Evolutionary conservation across 768 basidiomycete species (phyloP).

Genomic region (Naganishia kalamii): DNA sequence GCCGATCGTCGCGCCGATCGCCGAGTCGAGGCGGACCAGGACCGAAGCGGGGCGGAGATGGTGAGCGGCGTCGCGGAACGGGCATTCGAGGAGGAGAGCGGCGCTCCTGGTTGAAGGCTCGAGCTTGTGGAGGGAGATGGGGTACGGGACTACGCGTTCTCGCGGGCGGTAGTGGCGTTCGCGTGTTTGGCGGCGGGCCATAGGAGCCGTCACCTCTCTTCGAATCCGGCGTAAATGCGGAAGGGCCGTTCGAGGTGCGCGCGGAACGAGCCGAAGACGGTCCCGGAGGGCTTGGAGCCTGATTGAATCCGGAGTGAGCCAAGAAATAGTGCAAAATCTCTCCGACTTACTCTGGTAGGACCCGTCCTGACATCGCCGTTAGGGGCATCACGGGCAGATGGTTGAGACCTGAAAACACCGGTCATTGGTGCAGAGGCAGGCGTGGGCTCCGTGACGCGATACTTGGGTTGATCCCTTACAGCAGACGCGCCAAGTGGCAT

Average conservation of each 20-base stretch:
- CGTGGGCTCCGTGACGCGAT: background rate
- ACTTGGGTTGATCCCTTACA: background rate
- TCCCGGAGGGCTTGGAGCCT: background rate
- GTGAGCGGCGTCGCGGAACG: slow-evolving; percentile 3
- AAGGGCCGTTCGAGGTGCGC: background rate
- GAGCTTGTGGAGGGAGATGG: background rate
- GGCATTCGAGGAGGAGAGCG: background rate
- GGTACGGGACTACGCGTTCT: background rate
- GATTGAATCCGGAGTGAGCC: background rate
- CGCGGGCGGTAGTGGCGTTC: background rate
- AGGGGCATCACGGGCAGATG: background rate
- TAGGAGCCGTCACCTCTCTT: background rate
- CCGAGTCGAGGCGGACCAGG: background rate
- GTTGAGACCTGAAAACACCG: background rate
- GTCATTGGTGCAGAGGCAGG: background rate
- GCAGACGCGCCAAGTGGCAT: too few species aligned
- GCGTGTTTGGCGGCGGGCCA: background rate
- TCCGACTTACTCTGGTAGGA: background rate
- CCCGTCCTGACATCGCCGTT: slow-evolving; percentile 5
- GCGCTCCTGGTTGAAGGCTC: background rate
- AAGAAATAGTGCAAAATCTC: background rate
- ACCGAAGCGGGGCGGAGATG: background rate
- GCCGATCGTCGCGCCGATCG: background rate
- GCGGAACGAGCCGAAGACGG: background rate
- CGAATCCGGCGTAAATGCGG: background rate